Evolutionary conservation across 1,284 basidiomycete species (phyloP).

Genomic region (Trichosporon asahii): DNA sequence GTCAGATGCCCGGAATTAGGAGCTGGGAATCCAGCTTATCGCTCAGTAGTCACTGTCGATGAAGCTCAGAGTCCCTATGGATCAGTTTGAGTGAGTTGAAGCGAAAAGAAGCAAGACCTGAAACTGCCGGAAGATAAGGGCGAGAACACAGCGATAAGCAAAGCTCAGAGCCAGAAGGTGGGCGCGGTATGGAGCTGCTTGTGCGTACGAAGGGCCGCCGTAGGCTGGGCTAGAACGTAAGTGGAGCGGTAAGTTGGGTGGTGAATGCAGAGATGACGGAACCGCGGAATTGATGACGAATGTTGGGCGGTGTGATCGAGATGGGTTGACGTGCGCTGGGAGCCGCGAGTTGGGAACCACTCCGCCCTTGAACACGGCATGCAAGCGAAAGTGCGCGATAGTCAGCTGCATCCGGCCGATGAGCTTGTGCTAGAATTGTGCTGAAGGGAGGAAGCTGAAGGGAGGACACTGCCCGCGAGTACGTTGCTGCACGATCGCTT

Average conservation of each 20-base stretch:
- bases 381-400: not conserved
- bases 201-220: not conserved
- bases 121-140: not conserved
- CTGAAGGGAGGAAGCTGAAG: too few relatives aligned
- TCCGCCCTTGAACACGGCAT: not conserved
- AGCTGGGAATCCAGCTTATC: not conserved
- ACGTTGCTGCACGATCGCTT: not conserved
- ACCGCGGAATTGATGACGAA: not conserved
- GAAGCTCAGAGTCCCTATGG: not conserved
- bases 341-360: not conserved
- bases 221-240: not conserved
- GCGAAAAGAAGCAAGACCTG: not conserved
- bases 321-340: not conserved
- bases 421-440: too few relatives aligned
- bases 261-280: not conserved
- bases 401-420: not conserved
- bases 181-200: too few relatives aligned
- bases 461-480: too few relatives aligned
- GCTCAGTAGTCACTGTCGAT: too few relatives aligned
- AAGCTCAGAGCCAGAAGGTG: too few relatives aligned
- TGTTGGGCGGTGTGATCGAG: not conserved
- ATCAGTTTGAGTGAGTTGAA: not conserved
- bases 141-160: not conserved
- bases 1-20: not conserved
- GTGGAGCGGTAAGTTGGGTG: not conserved